Base-by-base conservation (phyloP, 2,329 filamentous ascomycete genomes). In the Ceratocystis huliohia region DNA sequence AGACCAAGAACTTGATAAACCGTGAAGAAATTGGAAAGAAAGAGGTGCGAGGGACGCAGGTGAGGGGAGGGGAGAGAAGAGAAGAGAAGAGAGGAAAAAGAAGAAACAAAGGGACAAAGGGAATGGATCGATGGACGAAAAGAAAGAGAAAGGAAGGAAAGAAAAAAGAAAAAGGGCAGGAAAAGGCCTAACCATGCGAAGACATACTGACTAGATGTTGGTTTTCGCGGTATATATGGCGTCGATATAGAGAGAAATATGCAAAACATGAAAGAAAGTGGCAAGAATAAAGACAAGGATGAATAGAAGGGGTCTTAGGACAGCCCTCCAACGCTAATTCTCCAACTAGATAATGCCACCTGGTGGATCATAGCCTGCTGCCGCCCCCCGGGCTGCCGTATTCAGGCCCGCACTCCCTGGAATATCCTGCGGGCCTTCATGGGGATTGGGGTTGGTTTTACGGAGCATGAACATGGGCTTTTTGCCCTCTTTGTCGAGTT, bases 391-490 rank as follows among this genome's bases (percentile, higher is more conserved):
- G 1, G 74, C 72, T 5, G 78, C 77, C 28, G 75, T 75, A 37
- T 76, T 77, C 30, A 84, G 73, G 10, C 82, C 82, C 5, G 81
- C 82, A 69, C 81, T 83, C 17, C 82, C 81, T 8, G 81, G 81
- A 0, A 78, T 76, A 57, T 81, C 80, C 17, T 70, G 73, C 1
- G 71, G 70, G 8, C 71, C 67, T 63, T 84, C 82, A 28, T 76
- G 76, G 64, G 77, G 77, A 8, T 81, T 80, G 48, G 79, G 80
- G 61, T 82, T 83, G 44, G 82, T 86, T 75, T 85, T 85, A 67
- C 94, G 81, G 66, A 99, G 79, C 94, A 99, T 99, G 73, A 99
- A 99, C 94, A 97, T 97, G 25, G 94, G 94, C 75, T 97, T 99
- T 77, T 95, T 88, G 61, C 94, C 94, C 78, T 97, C 94, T 75